Evolutionary conservation across 2,329 filamentous ascomycete species (phyloP).

Genomic region (Stachybotrys chartarum): DNA sequence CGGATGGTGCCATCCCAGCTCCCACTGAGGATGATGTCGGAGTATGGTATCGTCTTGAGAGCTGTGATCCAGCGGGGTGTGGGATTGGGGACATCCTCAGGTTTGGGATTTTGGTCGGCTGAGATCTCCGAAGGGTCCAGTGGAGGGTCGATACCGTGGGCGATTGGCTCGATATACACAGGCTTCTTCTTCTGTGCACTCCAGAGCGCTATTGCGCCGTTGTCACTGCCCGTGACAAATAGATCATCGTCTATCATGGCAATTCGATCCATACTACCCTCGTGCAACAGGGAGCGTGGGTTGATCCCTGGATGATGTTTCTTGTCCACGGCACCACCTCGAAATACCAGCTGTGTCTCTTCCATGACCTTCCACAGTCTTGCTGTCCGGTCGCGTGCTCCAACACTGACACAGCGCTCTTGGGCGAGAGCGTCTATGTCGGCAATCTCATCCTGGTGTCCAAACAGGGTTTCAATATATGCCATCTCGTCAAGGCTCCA

Average conservation of each 20-base stretch:
- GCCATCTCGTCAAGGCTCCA: conserved; percentile 90
- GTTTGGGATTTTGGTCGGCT: conserved; percentile 60
- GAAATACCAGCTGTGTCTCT: conserved; percentile 91
- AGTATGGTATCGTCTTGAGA: conserved; percentile 77
- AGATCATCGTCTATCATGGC: conserved; percentile 82
- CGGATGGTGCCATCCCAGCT: conserved; percentile 87
- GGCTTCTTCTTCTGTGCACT: conserved; percentile 92
- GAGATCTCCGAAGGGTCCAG: conserved; percentile 62
- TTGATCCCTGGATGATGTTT: conserved; percentile 36
- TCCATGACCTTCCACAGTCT: conserved; percentile 94
- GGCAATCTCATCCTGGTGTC: conserved; percentile 86
- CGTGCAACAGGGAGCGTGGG: conserved; percentile 48
- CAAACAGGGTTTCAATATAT: conserved; percentile 93
- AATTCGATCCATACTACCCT: conserved; percentile 88
- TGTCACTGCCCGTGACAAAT: conserved; percentile 92
- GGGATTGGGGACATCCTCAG: conserved; percentile 52
- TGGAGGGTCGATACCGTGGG: conserved; percentile 77
- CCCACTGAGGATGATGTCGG: conserved; percentile 81
- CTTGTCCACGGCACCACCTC: conserved; percentile 65
- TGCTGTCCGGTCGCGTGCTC: conserved; percentile 83
- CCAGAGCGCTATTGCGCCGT: conserved; percentile 82
- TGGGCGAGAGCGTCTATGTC: conserved; percentile 76
- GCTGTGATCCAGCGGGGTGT: conserved; percentile 88
- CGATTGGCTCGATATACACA: conserved; percentile 68
- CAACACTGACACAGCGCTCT: conserved; percentile 86